A percentile compares a stretch with the other conserved stretches of the same genome.
These are phyloP conservation scores for Tricholoma sp. DNA, from an alignment of 768 basidiomycete genomes.

Conservation along the genomic window DNA sequence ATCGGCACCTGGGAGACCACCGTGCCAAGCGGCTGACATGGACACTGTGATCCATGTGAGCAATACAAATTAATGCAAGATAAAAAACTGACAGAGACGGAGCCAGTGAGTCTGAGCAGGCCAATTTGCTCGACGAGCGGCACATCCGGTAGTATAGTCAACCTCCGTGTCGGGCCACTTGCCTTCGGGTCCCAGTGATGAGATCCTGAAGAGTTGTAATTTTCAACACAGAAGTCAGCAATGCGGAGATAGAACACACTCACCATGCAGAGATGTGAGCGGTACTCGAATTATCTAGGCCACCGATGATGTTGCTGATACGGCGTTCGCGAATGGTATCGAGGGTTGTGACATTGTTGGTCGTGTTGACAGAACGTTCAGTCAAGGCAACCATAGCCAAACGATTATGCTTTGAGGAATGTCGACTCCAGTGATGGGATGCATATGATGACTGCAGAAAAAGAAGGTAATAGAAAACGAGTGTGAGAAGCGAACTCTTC, in stretches of 20 bases:
- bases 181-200: constrained; percentile 21
- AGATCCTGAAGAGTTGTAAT: constrained; percentile 10
- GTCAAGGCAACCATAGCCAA: background rate
- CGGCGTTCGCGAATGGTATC: constrained; percentile 13
- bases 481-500: constrained; percentile 8
- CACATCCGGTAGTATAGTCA: constrained; percentile 49
- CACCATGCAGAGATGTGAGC: constrained; percentile 14
- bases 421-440: constrained; percentile 4
- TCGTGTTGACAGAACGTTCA: background rate
- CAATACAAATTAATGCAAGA: background rate
- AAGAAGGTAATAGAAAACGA: constrained; percentile 14
- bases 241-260: background rate
- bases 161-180: constrained; percentile 41
- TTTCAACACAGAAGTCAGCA: background rate
- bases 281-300: constrained; percentile 2
- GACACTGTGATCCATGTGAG: constrained; percentile 25
- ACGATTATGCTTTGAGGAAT: background rate
- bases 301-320: constrained; percentile 9
- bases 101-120: constrained; percentile 49
- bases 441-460: constrained; percentile 5
- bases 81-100: constrained; percentile 31
- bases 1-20: constrained; percentile 34
- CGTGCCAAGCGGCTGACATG: constrained; percentile 48
- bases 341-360: constrained; percentile 11
- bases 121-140: constrained; percentile 51